phyloP scores from a whole-genome alignment of 23 red algal species.

The Gracilaria domingensis region DNA sequence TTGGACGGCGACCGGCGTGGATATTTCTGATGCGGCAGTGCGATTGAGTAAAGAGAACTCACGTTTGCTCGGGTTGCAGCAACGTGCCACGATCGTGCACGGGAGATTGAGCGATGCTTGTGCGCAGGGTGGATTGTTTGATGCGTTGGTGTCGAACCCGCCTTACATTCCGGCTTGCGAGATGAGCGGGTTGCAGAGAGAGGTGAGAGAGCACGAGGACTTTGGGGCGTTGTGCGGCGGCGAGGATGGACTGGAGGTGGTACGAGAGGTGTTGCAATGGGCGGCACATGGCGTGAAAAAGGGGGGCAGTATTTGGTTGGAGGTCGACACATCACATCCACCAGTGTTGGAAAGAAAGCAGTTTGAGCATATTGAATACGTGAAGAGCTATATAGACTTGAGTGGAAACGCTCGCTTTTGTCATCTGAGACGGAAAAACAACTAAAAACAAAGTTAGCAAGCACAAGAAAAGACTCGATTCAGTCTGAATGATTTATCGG shows the following conservation, averaged over 20 bases:
- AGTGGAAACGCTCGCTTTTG: slow-evolving; percentile 45
- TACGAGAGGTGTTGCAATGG: slow-evolving; percentile 64
- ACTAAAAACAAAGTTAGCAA: not conserved
- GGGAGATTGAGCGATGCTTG: not conserved
- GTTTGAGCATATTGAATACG: slow-evolving; percentile 17
- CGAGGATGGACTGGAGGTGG: slow-evolving; percentile 88
- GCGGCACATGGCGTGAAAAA: slow-evolving; percentile 42
- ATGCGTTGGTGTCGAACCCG: slow-evolving; percentile 87
- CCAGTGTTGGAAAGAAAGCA: slow-evolving; percentile 7
- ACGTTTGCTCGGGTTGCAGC: not conserved
- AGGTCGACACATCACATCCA: slow-evolving; percentile 90
- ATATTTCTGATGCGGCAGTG: slow-evolving; percentile 51
- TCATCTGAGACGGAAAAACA: slow-evolving; percentile 13
- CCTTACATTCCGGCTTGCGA: slow-evolving; percentile 91
- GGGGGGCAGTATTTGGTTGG: slow-evolving; percentile 88
- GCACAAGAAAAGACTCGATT: slow-evolving; percentile 21
- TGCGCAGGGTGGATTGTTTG: slow-evolving; percentile 29
- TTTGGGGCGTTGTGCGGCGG: slow-evolving; percentile 75
- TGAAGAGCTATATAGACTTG: not conserved
- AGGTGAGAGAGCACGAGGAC: slow-evolving; percentile 86
- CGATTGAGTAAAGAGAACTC: slow-evolving; percentile 63
- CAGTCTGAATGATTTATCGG: slow-evolving; percentile 23
- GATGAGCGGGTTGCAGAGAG: slow-evolving; percentile 63
- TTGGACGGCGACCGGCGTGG: slow-evolving; percentile 74
- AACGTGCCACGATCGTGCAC: slow-evolving; percentile 36